A percentile compares a stretch with the other conserved stretches of the same genome.
phyloP scores from a whole-genome alignment of 768 basidiomycete genomes.

The Myochromella boudieri region DNA sequence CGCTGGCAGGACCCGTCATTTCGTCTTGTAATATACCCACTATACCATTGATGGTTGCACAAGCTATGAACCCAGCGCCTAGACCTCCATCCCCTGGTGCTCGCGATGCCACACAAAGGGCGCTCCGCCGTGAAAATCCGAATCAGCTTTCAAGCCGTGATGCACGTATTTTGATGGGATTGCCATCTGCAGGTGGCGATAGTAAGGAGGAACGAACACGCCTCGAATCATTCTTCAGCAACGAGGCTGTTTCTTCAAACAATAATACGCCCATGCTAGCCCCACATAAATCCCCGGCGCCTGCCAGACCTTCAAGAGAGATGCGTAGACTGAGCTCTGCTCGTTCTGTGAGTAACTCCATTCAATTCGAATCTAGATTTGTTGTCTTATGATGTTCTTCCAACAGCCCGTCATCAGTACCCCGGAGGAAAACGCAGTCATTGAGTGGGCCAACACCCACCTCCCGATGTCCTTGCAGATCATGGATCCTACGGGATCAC shows the following conservation, averaged over 20 bases:
- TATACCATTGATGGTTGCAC: constrained; percentile 91
- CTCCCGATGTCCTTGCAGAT: constrained; percentile 67
- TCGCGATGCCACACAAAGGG: constrained; percentile 85
- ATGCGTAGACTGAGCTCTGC: constrained; percentile 41
- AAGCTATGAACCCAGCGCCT: constrained; percentile 95
- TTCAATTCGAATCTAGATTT: constrained; percentile 14
- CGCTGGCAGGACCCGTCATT: constrained; percentile 75
- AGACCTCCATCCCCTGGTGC: constrained; percentile 91
- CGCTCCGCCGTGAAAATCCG: constrained; percentile 81
- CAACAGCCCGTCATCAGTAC: constrained; percentile 5
- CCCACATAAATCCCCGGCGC: constrained; percentile 31
- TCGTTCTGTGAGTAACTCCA: constrained; percentile 27
- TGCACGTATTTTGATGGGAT: constrained; percentile 73
- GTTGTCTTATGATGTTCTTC: background rate
- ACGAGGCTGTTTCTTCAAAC: constrained; percentile 28
- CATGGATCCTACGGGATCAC: constrained; percentile 39
- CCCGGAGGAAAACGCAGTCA: constrained; percentile 48
- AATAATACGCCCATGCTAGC: constrained; percentile 15
- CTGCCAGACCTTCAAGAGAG: constrained; percentile 72
- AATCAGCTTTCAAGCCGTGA: constrained; percentile 80
- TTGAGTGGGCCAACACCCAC: constrained; percentile 89
- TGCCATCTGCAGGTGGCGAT: constrained; percentile 35
- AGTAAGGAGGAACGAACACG: constrained; percentile 47
- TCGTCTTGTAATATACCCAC: constrained; percentile 97
- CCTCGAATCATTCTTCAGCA: constrained; percentile 58